Evolutionary conservation across 495 filamentous ascomycete genomes (phyloP).

Genomic region (Penicillium argentinense): DNA sequence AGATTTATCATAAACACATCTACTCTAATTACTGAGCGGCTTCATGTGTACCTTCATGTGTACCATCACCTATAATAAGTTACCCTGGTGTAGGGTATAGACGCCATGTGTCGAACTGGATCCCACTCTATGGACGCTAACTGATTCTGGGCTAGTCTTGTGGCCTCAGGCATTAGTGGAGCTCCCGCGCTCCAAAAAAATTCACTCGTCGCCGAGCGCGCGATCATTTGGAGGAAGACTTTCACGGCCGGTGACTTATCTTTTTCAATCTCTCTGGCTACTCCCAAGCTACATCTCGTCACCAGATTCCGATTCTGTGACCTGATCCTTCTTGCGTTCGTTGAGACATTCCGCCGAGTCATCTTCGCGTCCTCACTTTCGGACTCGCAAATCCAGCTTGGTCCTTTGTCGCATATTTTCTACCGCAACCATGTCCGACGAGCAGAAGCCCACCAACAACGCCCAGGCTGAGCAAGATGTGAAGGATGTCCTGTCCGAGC

Average conservation of each 20-base stretch:
- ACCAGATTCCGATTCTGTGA: neutral
- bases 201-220: slow-evolving; percentile 31
- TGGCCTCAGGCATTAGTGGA: slow-evolving; percentile 31
- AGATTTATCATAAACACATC: no score
- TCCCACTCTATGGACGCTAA: slow-evolving; percentile 1
- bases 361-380: neutral
- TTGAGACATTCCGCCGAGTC: slow-evolving; percentile 3
- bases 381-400: neutral
- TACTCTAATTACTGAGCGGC: no score
- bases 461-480: slow-evolving; percentile 47
- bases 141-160: slow-evolving; percentile 6
- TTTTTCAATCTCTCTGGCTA: no score
- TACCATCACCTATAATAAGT: no score
- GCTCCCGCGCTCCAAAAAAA: slow-evolving; percentile 33
- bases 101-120: no score
- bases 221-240: neutral
- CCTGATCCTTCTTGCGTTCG: neutral
- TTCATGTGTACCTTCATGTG: no score
- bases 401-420: slow-evolving; percentile 1
- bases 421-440: slow-evolving; percentile 39
- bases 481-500: slow-evolving; percentile 46
- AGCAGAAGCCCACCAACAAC: slow-evolving; percentile 42
- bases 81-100: no score
- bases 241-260: neutral
- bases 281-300: no score